Evolutionary conservation across 176 grass and related monocot genomes (phyloP).

Genomic region (Cenchrus americanus): DNA sequence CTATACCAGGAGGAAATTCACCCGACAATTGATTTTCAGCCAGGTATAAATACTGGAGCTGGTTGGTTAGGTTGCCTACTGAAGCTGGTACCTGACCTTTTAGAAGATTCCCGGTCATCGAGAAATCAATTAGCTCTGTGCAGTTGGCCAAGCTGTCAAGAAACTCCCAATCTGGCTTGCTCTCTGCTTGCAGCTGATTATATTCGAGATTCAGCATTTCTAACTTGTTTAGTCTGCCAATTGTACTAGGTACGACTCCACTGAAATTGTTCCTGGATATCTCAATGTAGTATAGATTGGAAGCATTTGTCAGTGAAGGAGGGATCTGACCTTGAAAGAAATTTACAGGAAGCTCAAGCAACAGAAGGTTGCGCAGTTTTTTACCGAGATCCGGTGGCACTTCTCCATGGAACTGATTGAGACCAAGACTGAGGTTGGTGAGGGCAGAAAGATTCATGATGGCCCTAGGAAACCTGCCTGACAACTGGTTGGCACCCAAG

Average conservation of each 20-base stretch:
- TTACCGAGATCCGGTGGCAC: slow-evolving; percentile 9
- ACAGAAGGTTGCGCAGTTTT: neutral
- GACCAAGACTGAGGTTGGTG: neutral
- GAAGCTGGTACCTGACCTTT: neutral
- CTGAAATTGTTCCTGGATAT: slow-evolving; percentile 25
- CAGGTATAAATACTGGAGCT: neutral
- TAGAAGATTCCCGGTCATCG: neutral
- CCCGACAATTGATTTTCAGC: neutral
- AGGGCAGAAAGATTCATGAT: slow-evolving; percentile 35
- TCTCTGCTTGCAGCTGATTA: neutral
- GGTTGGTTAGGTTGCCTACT: neutral
- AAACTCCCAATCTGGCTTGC: neutral
- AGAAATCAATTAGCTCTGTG: neutral
- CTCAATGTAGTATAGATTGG: neutral
- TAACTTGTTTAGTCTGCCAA: slow-evolving; percentile 5
- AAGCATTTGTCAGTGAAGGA: neutral
- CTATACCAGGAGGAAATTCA: neutral
- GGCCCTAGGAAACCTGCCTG: neutral
- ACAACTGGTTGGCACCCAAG: neutral
- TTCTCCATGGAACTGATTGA: neutral
- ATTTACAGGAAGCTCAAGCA: neutral
- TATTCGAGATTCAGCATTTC: neutral
- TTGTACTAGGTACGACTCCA: neutral
- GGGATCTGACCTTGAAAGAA: slow-evolving; percentile 25
- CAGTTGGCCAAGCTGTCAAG: slow-evolving; percentile 1